Evolutionary conservation across 768 basidiomycete genomes (phyloP).

Genomic region (Mycena leptocephala): DNA sequence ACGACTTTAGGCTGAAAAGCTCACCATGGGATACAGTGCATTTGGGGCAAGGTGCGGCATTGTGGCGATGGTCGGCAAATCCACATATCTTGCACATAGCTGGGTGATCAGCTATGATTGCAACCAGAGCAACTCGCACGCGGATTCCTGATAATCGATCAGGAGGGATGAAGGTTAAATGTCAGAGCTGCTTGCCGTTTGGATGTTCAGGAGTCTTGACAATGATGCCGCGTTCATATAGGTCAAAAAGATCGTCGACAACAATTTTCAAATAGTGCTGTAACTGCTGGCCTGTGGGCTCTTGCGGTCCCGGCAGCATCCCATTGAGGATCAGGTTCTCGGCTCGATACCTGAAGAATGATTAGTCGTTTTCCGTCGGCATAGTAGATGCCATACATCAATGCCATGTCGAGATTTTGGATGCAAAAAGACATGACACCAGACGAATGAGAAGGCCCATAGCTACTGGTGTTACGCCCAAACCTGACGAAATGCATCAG

Average conservation of each 20-base stretch:
- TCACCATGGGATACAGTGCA: conserved; percentile 39
- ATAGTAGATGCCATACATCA: conserved; percentile 22
- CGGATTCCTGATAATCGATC: background rate
- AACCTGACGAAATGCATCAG: conserved; percentile 21
- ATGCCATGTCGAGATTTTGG: conserved; percentile 29
- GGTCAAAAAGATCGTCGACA: conserved; percentile 46
- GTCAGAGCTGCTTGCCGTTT: conserved; percentile 33
- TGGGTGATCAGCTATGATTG: conserved; percentile 48
- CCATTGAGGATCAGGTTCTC: conserved; percentile 34
- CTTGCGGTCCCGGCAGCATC: conserved; percentile 45
- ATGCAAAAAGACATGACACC: conserved; percentile 41
- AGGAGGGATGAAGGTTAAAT: background rate
- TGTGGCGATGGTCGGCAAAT: conserved; percentile 45
- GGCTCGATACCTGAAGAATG: background rate
- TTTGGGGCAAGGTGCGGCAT: conserved; percentile 41
- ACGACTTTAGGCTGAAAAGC: conserved; percentile 29
- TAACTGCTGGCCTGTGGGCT: conserved; percentile 44
- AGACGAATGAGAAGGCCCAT: conserved; percentile 39
- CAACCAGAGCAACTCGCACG: conserved; percentile 43
- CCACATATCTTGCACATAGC: conserved; percentile 46
- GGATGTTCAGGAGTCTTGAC: conserved; percentile 34
- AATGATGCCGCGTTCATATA: conserved; percentile 44
- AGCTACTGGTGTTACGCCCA: conserved; percentile 29
- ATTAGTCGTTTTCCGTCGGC: too few relatives aligned
- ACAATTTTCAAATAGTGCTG: conserved; percentile 43